Percentiles rank a stretch among this genome's conserved stretches.
Evolutionary conservation across 805 yeast species (phyloP).

Genomic region (Tetrapisispora arboricola): DNA sequence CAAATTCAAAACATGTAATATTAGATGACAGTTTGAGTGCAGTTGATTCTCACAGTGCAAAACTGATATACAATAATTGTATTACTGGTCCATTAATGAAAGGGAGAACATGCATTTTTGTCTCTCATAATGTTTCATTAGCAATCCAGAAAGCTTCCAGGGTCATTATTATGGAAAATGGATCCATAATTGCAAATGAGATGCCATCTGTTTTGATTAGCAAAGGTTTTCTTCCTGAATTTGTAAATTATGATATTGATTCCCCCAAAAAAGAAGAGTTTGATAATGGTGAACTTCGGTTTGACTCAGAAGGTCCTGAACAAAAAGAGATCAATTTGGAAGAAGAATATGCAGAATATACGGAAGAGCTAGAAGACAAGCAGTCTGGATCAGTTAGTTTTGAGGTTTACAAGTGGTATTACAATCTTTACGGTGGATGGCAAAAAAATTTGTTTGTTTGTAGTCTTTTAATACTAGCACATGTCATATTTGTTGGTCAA

Average conservation of each 20-base stretch:
- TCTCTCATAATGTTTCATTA: slow-evolving; percentile 88
- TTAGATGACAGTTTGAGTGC: slow-evolving; percentile 95
- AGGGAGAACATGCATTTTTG: slow-evolving; percentile 79
- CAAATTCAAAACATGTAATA: slow-evolving; percentile 68
- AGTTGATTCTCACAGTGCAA: slow-evolving; percentile 92
- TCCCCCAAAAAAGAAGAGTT: too few species aligned
- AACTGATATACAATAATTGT: slow-evolving; percentile 86
- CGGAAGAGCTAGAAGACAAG: slow-evolving; percentile 50
- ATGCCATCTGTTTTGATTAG: slow-evolving; percentile 54
- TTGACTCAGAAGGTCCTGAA: not conserved
- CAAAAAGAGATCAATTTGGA: not conserved
- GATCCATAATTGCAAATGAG: slow-evolving; percentile 70
- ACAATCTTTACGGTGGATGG: slow-evolving; percentile 58
- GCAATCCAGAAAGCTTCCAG: slow-evolving; percentile 73
- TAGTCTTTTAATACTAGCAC: slow-evolving; percentile 44
- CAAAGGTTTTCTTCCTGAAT: slow-evolving; percentile 43
- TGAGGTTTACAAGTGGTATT: slow-evolving; percentile 62
- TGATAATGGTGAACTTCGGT: too few species aligned
- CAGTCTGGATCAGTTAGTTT: slow-evolving; percentile 74
- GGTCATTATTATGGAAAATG: slow-evolving; percentile 76
- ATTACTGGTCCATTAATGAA: slow-evolving; percentile 79
- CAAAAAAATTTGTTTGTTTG: slow-evolving; percentile 41
- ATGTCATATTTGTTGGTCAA: slow-evolving; percentile 53
- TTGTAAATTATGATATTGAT: not conserved
- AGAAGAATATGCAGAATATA: slow-evolving; percentile 18